Evolutionary conservation across 1,139 yeast species (phyloP), one percentile per base, ranked within the genome.

Genomic region (Taiozyma sp.): DNA sequence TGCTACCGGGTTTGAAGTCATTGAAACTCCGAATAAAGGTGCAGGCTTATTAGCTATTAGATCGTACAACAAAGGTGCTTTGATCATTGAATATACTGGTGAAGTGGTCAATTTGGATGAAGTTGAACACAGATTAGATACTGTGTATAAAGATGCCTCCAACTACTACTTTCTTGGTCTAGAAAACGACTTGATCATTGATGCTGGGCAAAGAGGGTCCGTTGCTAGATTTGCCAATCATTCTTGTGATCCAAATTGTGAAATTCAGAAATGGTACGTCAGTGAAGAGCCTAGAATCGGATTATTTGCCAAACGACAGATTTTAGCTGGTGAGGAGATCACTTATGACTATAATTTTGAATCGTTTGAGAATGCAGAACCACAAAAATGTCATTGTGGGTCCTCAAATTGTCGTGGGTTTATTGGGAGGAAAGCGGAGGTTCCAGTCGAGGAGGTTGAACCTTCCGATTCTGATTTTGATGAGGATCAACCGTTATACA

Each of bases 21-120:
- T 64, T 14, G 49, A 55, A 50, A 63, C 70, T 0, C 63, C 64
- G 9, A 52, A 55, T 13, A 67, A 69, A 48, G 77, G 76, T 2
- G 61, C 60, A 44, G 76, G 77, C 0, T 58, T 73, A 9, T 50
- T 69, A 7, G 66, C 76, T 2, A 62, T 67, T 1, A 60, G 75
- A 29, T 52, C 63, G 0, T 73, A 67, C 48, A 56, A 58, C 6
- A 65, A 72, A 0, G 68, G 69, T 2, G 67, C 69, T n/a, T 58
- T 73, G 13, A 69, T 73, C 42, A 60, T 72, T n/a, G 77, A 73
- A 52, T 73, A 72, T 53, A 71, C 75, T 1, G 77, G 77, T 10
- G 77, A 72, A 43, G 70, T 73, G 6, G 68, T 73, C 26, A 64
- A 67, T 40, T 62, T 63, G 10, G 55, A 57, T 16, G 59, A 58